Base-by-base conservation (phyloP, 179 eudicot species). In the Vitellaria paradoxa region DNA sequence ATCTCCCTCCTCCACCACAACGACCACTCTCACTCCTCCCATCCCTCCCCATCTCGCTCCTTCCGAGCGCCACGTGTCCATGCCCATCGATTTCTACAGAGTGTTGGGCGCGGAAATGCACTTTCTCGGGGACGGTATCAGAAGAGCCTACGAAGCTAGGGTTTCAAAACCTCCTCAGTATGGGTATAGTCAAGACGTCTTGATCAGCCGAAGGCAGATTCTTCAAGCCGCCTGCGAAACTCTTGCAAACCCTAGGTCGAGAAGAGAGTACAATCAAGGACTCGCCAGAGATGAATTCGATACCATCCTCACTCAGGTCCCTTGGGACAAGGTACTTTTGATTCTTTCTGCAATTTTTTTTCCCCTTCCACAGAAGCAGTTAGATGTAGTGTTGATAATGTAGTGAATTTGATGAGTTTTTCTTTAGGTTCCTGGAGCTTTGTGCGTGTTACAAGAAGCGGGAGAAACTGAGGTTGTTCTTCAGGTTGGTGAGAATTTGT, bases 171-270 rank as follows among this genome's bases (percentile, higher is more conserved):
- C 94, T 11, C 98, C 94, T 3, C 97, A 92, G 79, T 90, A 88
- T 68, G 98, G 99, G 8, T 96, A 89, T 73, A 89, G 93, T 30
- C 88, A 96, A 40, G 98, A 93, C 12, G 91, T 90, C 26, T 80
- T 93, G 70, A 79, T 93, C 50, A 85, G 94, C 53, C 80, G 99
- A 47, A 87, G 97, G 78, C 96, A 93, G 86, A 96, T 96, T 79
- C 90, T 96, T 60, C 93, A 89, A 78, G 98, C 92, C 70, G 99
- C 99, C 55, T 96, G 91, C 70, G 96, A 96, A 49, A 92, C 96
- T n/a, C 88, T 96, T 45, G 86, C 88, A 0, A 77, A 90, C 71
- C 88, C 96, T 75, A 77, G 82, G 76, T 85, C 92, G 18, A 84
- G 92, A 46, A 84, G 96, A 57, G 98, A 96, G 77, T 96, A 96